These are phyloP conservation scores for Lachnellula cervina DNA, from an alignment of 2,329 filamentous ascomycete species.

Conservation along the genomic window DNA sequence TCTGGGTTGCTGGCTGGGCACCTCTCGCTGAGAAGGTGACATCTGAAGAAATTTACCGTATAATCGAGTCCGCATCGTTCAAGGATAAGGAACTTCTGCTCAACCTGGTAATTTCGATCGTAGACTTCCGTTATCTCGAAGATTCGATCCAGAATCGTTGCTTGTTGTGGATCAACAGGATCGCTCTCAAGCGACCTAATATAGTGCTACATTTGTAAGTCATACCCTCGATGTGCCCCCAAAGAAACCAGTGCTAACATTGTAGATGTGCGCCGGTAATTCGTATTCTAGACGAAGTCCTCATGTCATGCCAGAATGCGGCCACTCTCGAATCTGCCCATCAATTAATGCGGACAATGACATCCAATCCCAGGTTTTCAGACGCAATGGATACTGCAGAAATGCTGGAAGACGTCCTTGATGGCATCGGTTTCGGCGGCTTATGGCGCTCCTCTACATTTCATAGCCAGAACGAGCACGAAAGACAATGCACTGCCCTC, in stretches of 20 bases:
- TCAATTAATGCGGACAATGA: conserved; percentile 53
- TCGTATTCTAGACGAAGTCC: conserved; percentile 54
- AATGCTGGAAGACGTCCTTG: conserved; percentile 48
- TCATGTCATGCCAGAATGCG: conserved; percentile 56
- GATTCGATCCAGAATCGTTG: conserved; percentile 56
- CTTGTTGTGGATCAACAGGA: conserved; percentile 54
- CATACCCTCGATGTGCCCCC: too few relatives aligned
- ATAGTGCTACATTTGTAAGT: conserved; percentile 57
- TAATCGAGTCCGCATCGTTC: conserved; percentile 43
- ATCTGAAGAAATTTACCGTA: conserved; percentile 35
- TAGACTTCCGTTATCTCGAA: conserved; percentile 62
- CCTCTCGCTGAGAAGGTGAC: conserved; percentile 39
- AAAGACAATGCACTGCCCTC: conserved; percentile 29
- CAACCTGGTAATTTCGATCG: conserved; percentile 57
- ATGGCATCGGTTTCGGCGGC: conserved; percentile 58
- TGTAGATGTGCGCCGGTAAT: conserved; percentile 51
- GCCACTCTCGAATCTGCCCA: conserved; percentile 57
- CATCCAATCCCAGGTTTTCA: conserved; percentile 48
- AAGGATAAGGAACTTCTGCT: conserved; percentile 59
- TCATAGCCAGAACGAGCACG: conserved; percentile 27
- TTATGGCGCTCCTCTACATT: conserved; percentile 47
- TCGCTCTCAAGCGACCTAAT: conserved; percentile 49
- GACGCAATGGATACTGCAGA: conserved; percentile 44
- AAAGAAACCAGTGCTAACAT: conserved; percentile 12
- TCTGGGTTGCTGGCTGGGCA: conserved; percentile 56